Percentiles rank a stretch among this genome's conserved stretches.
phyloP scores from a whole-genome alignment of 1,284 basidiomycete genomes.

The Ceratobasidium sp. region DNA sequence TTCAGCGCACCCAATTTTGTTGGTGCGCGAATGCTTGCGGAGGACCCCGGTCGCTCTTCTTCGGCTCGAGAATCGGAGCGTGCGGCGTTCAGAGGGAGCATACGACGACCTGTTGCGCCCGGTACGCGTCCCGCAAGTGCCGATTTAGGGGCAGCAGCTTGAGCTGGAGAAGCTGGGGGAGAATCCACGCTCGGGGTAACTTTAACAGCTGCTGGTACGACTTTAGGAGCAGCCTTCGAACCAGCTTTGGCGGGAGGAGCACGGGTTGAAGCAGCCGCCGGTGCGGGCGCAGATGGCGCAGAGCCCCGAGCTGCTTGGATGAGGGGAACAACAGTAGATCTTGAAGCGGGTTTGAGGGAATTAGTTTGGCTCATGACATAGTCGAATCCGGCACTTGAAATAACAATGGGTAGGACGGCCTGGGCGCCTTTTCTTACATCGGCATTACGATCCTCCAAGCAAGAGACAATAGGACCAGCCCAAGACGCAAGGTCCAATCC shows the following conservation, averaged over 20 bases:
- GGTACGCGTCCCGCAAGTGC: slow-evolving; percentile 39
- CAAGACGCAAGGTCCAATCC: slow-evolving; percentile 79
- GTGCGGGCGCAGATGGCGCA: slow-evolving; percentile 57
- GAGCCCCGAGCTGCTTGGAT: slow-evolving; percentile 68
- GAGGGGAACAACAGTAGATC: slow-evolving; percentile 82
- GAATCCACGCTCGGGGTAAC: slow-evolving; percentile 62
- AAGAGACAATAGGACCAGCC: slow-evolving; percentile 74
- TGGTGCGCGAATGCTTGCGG: slow-evolving; percentile 38
- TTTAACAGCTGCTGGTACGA: slow-evolving; percentile 56
- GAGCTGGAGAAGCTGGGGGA: slow-evolving; percentile 40
- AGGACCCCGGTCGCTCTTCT: slow-evolving; percentile 41
- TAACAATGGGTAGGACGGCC: slow-evolving; percentile 79
- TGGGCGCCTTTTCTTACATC: slow-evolving; percentile 94
- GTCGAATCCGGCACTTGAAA: slow-evolving; percentile 82
- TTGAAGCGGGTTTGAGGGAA: slow-evolving; percentile 91
- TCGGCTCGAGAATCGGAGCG: slow-evolving; percentile 44
- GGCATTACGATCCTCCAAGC: slow-evolving; percentile 88
- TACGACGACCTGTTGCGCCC: slow-evolving; percentile 38
- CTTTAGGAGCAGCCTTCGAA: slow-evolving; percentile 49
- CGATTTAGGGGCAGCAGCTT: slow-evolving; percentile 38
- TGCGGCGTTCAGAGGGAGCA: slow-evolving; percentile 41
- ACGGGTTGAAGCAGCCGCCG: slow-evolving; percentile 45
- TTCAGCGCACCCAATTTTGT: slow-evolving; percentile 53
- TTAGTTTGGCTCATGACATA: slow-evolving; percentile 86
- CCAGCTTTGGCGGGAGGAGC: slow-evolving; percentile 47